A percentile compares a stretch with the other conserved stretches of the same genome.
phyloP scores from a whole-genome alignment of 345 rosid species.

The Euclidium syriacum region DNA sequence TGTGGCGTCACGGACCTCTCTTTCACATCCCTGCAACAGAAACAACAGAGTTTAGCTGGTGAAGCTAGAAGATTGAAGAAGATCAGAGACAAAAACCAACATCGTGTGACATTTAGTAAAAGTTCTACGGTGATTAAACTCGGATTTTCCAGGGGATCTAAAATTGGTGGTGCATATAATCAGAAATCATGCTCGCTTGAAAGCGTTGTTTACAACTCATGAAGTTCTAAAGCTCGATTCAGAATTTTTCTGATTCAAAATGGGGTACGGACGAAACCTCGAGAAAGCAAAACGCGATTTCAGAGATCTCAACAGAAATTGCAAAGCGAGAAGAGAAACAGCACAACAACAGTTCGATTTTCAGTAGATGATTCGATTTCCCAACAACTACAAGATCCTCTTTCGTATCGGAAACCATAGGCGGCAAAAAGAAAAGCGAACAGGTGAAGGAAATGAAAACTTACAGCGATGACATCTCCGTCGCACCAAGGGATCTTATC shows the following conservation, averaged over 20 bases:
- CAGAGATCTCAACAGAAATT: background rate
- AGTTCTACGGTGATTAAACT: background rate
- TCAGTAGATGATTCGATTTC: background rate
- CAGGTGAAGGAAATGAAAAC: slow-evolving; percentile 2
- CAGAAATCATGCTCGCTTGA: background rate
- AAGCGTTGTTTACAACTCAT: background rate
- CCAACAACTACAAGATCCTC: background rate
- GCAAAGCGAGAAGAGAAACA: background rate
- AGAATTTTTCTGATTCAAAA: background rate
- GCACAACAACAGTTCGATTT: background rate
- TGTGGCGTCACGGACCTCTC: slow-evolving; percentile 61
- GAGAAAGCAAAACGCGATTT: background rate
- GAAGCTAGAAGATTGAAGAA: background rate
- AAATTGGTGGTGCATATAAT: background rate
- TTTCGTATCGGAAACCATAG: background rate
- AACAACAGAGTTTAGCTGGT: background rate
- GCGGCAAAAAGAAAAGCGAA: background rate
- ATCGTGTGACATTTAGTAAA: background rate
- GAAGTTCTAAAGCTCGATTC: background rate
- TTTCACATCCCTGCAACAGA: slow-evolving; percentile 68
- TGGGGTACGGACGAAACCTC: background rate
- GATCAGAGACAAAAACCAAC: background rate
- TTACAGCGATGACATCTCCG: slow-evolving; percentile 60
- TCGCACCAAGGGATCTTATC: slow-evolving; percentile 90
- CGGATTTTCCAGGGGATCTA: background rate